Evolutionary conservation across 495 filamentous ascomycete species (phyloP).

Genomic region (Elaphomyces granulatus): DNA sequence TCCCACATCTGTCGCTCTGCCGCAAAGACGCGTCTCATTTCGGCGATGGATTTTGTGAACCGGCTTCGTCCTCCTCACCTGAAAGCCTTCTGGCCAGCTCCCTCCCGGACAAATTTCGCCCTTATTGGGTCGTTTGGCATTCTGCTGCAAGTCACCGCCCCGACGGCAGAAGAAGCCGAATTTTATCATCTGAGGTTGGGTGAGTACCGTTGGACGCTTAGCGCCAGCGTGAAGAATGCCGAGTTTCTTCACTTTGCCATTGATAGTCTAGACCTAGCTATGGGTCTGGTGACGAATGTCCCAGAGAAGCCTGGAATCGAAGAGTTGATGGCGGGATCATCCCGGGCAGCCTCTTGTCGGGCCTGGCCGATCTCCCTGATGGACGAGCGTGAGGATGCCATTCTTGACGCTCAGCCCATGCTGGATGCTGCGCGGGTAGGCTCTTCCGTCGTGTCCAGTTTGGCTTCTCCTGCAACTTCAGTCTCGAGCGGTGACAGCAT

Average conservation of each 20-base stretch:
- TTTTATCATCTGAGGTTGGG: constrained; percentile 77
- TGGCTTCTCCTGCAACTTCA: constrained; percentile 22
- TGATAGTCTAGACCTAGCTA: constrained; percentile 33
- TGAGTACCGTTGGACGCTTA: constrained; percentile 90
- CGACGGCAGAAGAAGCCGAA: constrained; percentile 80
- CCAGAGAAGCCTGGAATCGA: constrained; percentile 35
- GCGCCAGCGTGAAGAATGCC: constrained; percentile 68
- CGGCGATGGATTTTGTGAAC: constrained; percentile 45
- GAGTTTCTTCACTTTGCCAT: constrained; percentile 45
- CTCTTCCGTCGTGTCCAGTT: constrained; percentile 20
- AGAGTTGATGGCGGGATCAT: constrained; percentile 31
- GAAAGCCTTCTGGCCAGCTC: constrained; percentile 42
- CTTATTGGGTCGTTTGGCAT: constrained; percentile 41
- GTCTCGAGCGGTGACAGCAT: constrained; percentile 12
- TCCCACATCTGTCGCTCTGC: constrained; percentile 92
- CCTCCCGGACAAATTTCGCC: constrained; percentile 39
- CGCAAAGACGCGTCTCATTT: constrained; percentile 42
- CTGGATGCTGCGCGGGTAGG: constrained; percentile 7
- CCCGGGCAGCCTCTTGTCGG: neutral
- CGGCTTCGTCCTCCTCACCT: constrained; percentile 38
- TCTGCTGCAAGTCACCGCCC: constrained; percentile 75
- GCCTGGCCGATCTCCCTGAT: constrained; percentile 3
- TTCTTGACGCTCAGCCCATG: constrained; percentile 7
- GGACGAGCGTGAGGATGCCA: constrained; percentile 9
- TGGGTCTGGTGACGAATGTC: constrained; percentile 31